Percentiles rank a stretch among this genome's conserved stretches.
Evolutionary conservation across 768 basidiomycete species (phyloP).

Genomic region (Leucogyrophana mollusca): DNA sequence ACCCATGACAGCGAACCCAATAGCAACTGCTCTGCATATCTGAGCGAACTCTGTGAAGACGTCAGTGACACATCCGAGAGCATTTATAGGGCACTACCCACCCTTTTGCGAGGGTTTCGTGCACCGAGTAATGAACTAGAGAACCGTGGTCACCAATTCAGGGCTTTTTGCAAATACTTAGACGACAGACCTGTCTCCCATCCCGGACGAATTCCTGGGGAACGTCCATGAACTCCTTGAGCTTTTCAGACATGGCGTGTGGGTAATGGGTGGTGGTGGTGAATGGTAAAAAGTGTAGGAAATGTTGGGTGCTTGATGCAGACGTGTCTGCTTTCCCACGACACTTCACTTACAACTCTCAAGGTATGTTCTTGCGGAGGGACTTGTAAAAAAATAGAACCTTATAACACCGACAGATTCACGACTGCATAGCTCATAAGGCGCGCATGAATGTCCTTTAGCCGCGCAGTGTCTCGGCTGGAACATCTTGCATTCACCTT

Average conservation of each 20-base stretch:
- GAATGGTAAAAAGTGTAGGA: constrained; percentile 7
- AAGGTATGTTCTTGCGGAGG: constrained; percentile 14
- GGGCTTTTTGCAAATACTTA: background rate
- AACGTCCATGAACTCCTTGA: constrained; percentile 87
- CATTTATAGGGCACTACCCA: constrained; percentile 33
- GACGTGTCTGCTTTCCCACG: constrained; percentile 36
- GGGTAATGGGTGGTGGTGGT: constrained; percentile 14
- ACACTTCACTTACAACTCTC: constrained; percentile 6
- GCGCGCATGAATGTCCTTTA: constrained; percentile 64
- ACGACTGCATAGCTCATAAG: constrained; percentile 13
- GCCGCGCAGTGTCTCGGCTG: constrained; percentile 33
- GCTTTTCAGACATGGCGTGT: constrained; percentile 80
- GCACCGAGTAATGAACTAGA: constrained; percentile 92
- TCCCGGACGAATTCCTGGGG: constrained; percentile 92
- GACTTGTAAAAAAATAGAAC: background rate
- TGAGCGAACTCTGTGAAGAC: constrained; percentile 77
- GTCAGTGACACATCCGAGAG: background rate
- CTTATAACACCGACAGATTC: constrained; percentile 5
- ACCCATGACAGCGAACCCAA: constrained; percentile 98
- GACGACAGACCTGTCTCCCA: constrained; percentile 76
- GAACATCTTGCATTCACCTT: constrained; percentile 25
- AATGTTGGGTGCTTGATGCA: constrained; percentile 13
- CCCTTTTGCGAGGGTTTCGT: constrained; percentile 97
- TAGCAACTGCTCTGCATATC: constrained; percentile 94
- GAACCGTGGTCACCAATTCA: constrained; percentile 11